Conservation (phyloP, 2,329 filamentous ascomycete genomes). For the Ceratocystis smalleyi region DNA sequence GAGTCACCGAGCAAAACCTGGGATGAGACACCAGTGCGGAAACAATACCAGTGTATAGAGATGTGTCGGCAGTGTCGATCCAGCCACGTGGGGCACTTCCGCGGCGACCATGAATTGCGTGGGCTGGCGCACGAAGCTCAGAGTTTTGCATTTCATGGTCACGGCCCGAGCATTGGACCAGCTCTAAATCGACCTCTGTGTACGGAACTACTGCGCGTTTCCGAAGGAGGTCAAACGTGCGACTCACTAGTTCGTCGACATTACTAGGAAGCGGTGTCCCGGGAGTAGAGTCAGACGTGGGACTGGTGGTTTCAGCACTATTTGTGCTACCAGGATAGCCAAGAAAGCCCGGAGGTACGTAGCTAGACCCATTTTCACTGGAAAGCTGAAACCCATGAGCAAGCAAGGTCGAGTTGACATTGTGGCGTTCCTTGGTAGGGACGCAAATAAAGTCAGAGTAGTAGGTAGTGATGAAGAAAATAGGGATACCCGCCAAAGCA, state of each 20-base stretch:
- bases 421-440: conserved; percentile 54
- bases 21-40: conserved; percentile 46
- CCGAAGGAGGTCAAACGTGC: conserved; percentile 73
- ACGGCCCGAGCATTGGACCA: conserved; percentile 68
- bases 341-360: conserved; percentile 17
- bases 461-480: conserved; percentile 98
- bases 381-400: conserved; percentile 65
- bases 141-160: conserved; percentile 22
- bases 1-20: conserved; percentile 57
- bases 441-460: conserved; percentile 96
- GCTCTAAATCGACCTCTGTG: conserved; percentile 50
- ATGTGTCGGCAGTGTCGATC: conserved; percentile 46
- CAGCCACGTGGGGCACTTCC: conserved; percentile 27
- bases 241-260: conserved; percentile 61
- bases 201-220: conserved; percentile 59
- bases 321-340: conserved; percentile 21
- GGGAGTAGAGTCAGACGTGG: conserved; percentile 32
- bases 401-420: conserved; percentile 62
- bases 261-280: conserved; percentile 63
- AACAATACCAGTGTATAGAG: conserved; percentile 47
- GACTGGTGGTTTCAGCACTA: conserved; percentile 20
- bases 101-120: conserved; percentile 18
- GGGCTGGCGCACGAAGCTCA: conserved; percentile 23
- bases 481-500: conserved; percentile 80
- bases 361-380: conserved; percentile 44